Conservation (phyloP, 202 grass and related monocot genomes). For the Brachypodium distachyon region DNA sequence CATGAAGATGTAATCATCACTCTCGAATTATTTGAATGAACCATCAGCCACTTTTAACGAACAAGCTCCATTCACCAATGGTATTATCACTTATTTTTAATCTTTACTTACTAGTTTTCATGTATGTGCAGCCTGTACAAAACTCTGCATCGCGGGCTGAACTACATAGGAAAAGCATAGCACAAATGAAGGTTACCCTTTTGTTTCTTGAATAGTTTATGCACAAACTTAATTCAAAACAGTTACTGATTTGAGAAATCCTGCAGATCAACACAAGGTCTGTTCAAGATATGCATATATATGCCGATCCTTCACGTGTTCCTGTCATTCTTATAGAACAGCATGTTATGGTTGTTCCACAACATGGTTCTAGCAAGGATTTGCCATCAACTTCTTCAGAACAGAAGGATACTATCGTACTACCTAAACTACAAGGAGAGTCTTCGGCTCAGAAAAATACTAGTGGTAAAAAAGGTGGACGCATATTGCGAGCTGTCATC, state of each 20-base stretch:
- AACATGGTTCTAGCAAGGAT: conserved; percentile 58
- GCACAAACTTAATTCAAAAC: background rate
- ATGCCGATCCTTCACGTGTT: conserved; percentile 72
- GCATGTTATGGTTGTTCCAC: conserved; percentile 81
- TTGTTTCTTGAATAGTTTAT: conserved; percentile 18
- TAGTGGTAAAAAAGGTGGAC: conserved; percentile 53
- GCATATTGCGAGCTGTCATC: conserved; percentile 69
- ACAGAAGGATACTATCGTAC: conserved; percentile 55
- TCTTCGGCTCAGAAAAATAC: conserved; percentile 25
- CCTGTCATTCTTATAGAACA: conserved; percentile 96
- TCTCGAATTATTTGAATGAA: conserved; percentile 1
- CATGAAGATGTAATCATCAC: conserved; percentile 62
- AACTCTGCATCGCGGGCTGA: conserved; percentile 69
- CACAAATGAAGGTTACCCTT: conserved; percentile 75
- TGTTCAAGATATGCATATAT: conserved; percentile 98
- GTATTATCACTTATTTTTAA: conserved; percentile 10
- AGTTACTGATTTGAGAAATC: conserved; percentile 18
- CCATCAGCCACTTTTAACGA: background rate
- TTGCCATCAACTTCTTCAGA: conserved; percentile 34
- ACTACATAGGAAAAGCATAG: conserved; percentile 91
- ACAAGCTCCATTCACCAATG: background rate
- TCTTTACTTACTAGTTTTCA: conserved; percentile 16
- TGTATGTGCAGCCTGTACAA: conserved; percentile 53
- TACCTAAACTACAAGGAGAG: conserved; percentile 50
- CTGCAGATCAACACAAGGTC: conserved; percentile 78